Evolutionary conservation across 306 rosid genomes (phyloP).

Genomic region (Heteromeles arbutifolia): DNA sequence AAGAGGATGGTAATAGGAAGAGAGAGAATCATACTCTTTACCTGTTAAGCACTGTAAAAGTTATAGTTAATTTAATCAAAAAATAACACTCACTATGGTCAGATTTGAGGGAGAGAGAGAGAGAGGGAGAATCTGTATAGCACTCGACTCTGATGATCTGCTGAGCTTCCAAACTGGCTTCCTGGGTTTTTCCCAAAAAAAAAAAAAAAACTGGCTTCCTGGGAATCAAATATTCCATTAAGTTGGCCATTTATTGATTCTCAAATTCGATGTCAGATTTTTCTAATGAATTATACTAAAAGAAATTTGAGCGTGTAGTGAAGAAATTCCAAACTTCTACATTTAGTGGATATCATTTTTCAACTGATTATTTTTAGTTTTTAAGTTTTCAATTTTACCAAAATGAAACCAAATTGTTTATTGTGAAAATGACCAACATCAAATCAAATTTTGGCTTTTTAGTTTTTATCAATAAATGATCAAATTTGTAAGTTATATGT

Average conservation of each 20-base stretch:
- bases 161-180: slow-evolving; percentile 16
- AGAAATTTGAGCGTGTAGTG: neutral
- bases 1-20: no score
- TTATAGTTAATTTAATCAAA: slow-evolving; percentile 18
- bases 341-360: neutral
- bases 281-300: slow-evolving; percentile 16
- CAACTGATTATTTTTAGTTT: neutral
- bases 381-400: neutral
- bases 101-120: slow-evolving; percentile 10
- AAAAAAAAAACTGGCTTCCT: no score
- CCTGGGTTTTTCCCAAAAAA: no score
- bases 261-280: slow-evolving; percentile 27
- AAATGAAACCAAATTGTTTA: neutral
- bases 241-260: slow-evolving; percentile 28
- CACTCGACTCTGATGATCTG: neutral
- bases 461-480: neutral
- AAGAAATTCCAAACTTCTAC: neutral
- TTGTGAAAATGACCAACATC: neutral
- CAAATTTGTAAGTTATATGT: neutral
- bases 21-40: no score
- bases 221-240: slow-evolving; percentile 51
- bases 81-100: slow-evolving; percentile 24
- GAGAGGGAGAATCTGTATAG: neutral
- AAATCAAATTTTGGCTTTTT: neutral
- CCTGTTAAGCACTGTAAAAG: slow-evolving; percentile 41